Evolutionary conservation across 164 flowering plant genomes (phyloP).

Genomic region (Sedum album): DNA sequence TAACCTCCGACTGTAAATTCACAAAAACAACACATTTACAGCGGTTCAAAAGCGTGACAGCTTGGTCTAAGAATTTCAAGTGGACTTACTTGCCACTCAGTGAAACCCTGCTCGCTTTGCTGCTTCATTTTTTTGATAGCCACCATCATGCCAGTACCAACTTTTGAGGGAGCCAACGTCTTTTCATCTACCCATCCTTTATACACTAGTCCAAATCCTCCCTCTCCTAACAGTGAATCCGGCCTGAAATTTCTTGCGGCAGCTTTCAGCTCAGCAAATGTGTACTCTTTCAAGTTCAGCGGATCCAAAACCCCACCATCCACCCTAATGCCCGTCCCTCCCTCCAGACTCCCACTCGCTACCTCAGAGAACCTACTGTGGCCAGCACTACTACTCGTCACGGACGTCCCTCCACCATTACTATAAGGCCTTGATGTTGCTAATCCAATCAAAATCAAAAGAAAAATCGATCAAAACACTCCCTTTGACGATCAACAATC

Average conservation of each 20-base stretch:
- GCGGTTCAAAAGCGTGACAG: neutral
- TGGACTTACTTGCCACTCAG: constrained; percentile 3
- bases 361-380: constrained; percentile 23
- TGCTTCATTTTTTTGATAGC: constrained; percentile 64
- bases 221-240: too few relatives aligned
- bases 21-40: neutral
- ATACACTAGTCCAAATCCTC: too few relatives aligned
- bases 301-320: constrained; percentile 28
- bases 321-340: constrained; percentile 1
- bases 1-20: neutral
- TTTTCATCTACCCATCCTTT: too few relatives aligned
- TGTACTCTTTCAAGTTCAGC: too few relatives aligned
- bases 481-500: neutral
- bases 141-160: constrained; percentile 41
- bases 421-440: constrained; percentile 16
- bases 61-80: neutral
- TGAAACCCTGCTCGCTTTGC: constrained; percentile 11
- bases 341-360: constrained; percentile 20
- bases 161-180: constrained; percentile 34
- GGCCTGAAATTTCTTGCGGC: too few relatives aligned
- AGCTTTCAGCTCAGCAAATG: too few relatives aligned
- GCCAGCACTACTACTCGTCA: constrained; percentile 15
- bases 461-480: neutral
- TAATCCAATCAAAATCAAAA: neutral
- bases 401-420: constrained; percentile 13